Percentiles rank a stretch among this genome's conserved stretches.
These are phyloP conservation scores for Tetrapisispora namnaoensis DNA, from an alignment of 805 yeast species.

Conservation along the genomic window DNA sequence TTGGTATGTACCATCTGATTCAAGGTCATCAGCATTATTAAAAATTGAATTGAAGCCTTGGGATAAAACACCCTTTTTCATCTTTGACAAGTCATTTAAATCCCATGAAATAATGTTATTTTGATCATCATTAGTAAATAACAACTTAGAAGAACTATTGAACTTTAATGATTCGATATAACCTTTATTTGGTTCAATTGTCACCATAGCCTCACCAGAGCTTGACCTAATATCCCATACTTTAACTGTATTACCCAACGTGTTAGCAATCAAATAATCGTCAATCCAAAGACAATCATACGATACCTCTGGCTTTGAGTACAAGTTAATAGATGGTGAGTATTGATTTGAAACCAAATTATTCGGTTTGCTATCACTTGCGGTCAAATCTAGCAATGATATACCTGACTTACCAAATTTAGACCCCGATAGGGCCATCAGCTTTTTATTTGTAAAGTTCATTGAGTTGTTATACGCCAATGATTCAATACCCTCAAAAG, in stretches of 20 bases:
- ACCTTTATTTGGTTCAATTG: slow-evolving; percentile 17
- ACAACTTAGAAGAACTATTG: slow-evolving; percentile 6
- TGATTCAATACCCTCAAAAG: slow-evolving; percentile 17
- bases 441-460: slow-evolving; percentile 30
- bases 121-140: slow-evolving; percentile 18
- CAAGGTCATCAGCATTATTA: slow-evolving; percentile 2
- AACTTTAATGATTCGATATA: slow-evolving; percentile 10
- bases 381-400: slow-evolving; percentile 62
- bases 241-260: slow-evolving; percentile 14
- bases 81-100: slow-evolving; percentile 9
- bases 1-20: slow-evolving; percentile 10
- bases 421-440: slow-evolving; percentile 42
- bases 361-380: slow-evolving; percentile 13
- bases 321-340: slow-evolving; percentile 6
- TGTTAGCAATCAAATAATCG: slow-evolving; percentile 15
- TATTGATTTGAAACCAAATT: slow-evolving; percentile 17
- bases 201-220: slow-evolving; percentile 12
- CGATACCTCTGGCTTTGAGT: slow-evolving; percentile 1
- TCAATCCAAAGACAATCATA: slow-evolving; percentile 19
- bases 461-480: slow-evolving; percentile 5
- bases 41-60: slow-evolving; percentile 16
- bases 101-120: slow-evolving; percentile 22
- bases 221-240: slow-evolving; percentile 22
- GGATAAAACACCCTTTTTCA: slow-evolving; percentile 13
- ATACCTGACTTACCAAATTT: slow-evolving; percentile 66